phyloP scores from a whole-genome alignment of 1,284 basidiomycete species.

The Moesziomyces sp. region DNA sequence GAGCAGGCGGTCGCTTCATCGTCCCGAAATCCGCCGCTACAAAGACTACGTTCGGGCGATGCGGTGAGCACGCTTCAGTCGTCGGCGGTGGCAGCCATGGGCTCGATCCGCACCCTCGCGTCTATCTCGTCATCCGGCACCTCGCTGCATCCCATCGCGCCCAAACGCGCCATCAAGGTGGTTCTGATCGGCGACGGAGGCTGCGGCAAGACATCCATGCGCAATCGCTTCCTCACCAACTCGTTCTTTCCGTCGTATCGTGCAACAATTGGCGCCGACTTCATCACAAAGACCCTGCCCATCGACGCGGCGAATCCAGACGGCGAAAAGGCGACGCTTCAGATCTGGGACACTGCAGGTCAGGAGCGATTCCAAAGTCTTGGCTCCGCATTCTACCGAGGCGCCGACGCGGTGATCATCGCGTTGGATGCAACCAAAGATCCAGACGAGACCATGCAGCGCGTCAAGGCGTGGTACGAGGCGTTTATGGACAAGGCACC shows the following conservation, averaged over 20 bases:
- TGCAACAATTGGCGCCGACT: slow-evolving; percentile 62
- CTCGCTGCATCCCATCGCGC: slow-evolving; percentile 23
- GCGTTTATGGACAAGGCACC: slow-evolving; percentile 54
- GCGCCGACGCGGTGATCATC: slow-evolving; percentile 60
- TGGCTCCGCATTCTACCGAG: slow-evolving; percentile 60
- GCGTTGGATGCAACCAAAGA: slow-evolving; percentile 42
- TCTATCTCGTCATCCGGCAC: slow-evolving; percentile 25
- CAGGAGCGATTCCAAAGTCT: slow-evolving; percentile 64
- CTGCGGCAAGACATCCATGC: slow-evolving; percentile 57
- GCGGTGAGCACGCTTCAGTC: slow-evolving; percentile 22
- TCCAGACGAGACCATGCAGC: slow-evolving; percentile 12
- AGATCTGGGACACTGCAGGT: slow-evolving; percentile 60
- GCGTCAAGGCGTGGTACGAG: slow-evolving; percentile 42
- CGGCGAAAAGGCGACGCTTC: slow-evolving; percentile 37
- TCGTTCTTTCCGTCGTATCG: slow-evolving; percentile 48
- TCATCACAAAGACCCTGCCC: slow-evolving; percentile 52
- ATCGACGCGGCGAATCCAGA: slow-evolving; percentile 21
- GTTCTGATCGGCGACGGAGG: slow-evolving; percentile 58
- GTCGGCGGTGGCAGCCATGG: slow-evolving; percentile 29
- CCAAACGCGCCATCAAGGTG: slow-evolving; percentile 52
- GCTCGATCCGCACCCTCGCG: slow-evolving; percentile 14
- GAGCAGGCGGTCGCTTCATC: not conserved
- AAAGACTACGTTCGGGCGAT: slow-evolving; percentile 10
- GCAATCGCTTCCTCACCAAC: slow-evolving; percentile 47
- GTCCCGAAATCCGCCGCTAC: slow-evolving; percentile 1